Percentiles rank a stretch among this genome's conserved stretches.
Evolutionary conservation across 2,329 filamentous ascomycete genomes (phyloP).

Genomic region (Penicillium expansum): DNA sequence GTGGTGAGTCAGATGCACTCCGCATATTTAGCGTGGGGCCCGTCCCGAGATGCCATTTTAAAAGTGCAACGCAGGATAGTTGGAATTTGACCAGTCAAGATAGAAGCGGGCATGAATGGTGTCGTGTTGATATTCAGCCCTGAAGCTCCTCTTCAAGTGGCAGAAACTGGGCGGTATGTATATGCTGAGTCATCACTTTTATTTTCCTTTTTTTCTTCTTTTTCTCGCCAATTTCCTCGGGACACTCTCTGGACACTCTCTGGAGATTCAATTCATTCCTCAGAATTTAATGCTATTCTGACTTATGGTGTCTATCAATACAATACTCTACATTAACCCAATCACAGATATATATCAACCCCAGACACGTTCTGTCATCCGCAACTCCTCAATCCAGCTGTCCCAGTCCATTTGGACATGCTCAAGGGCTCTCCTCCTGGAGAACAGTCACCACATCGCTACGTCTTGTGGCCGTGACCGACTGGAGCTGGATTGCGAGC

Average conservation of each 20-base stretch:
- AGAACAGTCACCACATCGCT: constrained; percentile 38
- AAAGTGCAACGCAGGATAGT: too few relatives aligned
- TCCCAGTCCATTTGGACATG: constrained; percentile 25
- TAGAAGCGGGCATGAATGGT: too few relatives aligned
- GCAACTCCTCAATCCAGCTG: constrained; percentile 40
- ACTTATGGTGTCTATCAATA: not conserved
- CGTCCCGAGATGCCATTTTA: too few relatives aligned
- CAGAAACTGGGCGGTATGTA: too few relatives aligned
- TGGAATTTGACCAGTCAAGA: too few relatives aligned
- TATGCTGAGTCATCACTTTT: not conserved
- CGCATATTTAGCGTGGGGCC: too few relatives aligned
- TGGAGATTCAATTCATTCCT: not conserved
- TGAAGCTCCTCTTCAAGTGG: too few relatives aligned
- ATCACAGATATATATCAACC: not conserved
- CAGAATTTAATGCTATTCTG: constrained; percentile 5
- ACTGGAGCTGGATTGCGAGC: constrained; percentile 41
- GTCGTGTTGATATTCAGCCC: too few relatives aligned
- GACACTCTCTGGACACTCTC: not conserved
- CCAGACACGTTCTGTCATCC: constrained; percentile 3
- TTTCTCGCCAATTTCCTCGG: not conserved
- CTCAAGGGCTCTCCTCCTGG: constrained; percentile 31
- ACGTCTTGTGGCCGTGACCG: constrained; percentile 44
- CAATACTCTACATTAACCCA: not conserved
- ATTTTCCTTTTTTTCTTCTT: not conserved
- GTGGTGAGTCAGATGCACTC: too few relatives aligned